Percentiles rank a stretch among this genome's conserved stretches.
Evolutionary conservation across 192 early-diverging fungal species (phyloP).

Genomic region (Obelidium mucronatum): DNA sequence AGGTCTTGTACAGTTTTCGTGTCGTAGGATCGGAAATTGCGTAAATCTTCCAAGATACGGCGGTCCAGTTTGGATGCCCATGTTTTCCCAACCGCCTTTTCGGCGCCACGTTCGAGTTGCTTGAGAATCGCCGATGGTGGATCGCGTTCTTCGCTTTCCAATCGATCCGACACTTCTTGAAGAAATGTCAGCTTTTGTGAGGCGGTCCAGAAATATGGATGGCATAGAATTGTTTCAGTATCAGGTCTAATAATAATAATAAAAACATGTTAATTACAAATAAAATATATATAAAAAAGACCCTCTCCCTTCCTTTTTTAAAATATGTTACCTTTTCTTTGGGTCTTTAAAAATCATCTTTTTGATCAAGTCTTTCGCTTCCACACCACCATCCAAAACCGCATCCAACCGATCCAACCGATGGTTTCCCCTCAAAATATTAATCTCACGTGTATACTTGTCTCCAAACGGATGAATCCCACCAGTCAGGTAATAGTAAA

Average conservation of each 20-base stretch:
- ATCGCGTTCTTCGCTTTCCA: constrained; percentile 86
- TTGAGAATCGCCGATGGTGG: constrained; percentile 71
- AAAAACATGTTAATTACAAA: not conserved
- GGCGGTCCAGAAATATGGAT: constrained; percentile 96
- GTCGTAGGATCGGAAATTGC: constrained; percentile 95
- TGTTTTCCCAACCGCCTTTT: constrained; percentile 71
- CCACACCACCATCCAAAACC: constrained; percentile 73
- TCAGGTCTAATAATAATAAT: constrained; percentile 66
- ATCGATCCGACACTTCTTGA: constrained; percentile 94
- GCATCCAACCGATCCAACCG: constrained; percentile 76
- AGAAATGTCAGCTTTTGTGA: constrained; percentile 86
- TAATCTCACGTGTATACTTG: constrained; percentile 85
- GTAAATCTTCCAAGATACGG: constrained; percentile 78
- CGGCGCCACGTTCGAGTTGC: constrained; percentile 67
- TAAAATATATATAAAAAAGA: constrained; percentile 10
- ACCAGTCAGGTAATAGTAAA: constrained; percentile 88
- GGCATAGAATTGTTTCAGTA: constrained; percentile 76
- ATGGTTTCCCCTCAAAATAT: constrained; percentile 82
- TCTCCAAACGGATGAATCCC: constrained; percentile 98
- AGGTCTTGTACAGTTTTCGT: constrained; percentile 83
- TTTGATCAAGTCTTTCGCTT: constrained; percentile 89
- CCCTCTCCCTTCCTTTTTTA: too few relatives aligned
- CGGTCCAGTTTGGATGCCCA: constrained; percentile 81
- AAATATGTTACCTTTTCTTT: constrained; percentile 70
- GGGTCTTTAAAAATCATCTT: constrained; percentile 86